A percentile compares a stretch with the other conserved stretches of the same genome.
phyloP scores from a whole-genome alignment of 768 basidiomycete species.

The Boletales sp. region DNA sequence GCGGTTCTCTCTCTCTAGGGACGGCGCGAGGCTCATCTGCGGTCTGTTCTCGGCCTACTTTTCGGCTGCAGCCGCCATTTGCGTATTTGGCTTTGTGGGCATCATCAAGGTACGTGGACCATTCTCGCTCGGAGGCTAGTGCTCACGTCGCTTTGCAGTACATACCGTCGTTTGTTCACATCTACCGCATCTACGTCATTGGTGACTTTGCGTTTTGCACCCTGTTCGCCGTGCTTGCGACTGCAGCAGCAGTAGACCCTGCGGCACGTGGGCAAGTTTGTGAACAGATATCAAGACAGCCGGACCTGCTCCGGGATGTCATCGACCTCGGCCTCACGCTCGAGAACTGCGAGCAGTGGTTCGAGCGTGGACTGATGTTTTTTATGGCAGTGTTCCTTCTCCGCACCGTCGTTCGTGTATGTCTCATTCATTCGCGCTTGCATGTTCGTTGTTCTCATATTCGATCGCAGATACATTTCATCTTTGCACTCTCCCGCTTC shows the following conservation, averaged over 20 bases:
- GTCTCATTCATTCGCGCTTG: slow-evolving; percentile 22
- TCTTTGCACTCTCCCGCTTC: slow-evolving; percentile 66
- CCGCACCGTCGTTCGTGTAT: slow-evolving; percentile 62
- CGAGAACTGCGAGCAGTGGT: slow-evolving; percentile 80
- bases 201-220: slow-evolving; percentile 74
- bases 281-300: slow-evolving; percentile 71
- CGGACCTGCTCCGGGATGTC: slow-evolving; percentile 69
- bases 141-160: slow-evolving; percentile 37
- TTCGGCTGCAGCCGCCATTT: slow-evolving; percentile 59
- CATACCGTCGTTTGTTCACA: slow-evolving; percentile 62
- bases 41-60: slow-evolving; percentile 66
- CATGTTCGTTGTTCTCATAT: neutral
- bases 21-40: slow-evolving; percentile 50
- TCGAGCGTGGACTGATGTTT: slow-evolving; percentile 61
- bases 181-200: slow-evolving; percentile 80
- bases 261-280: slow-evolving; percentile 59
- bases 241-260: slow-evolving; percentile 56
- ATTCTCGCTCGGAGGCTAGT: slow-evolving; percentile 2
- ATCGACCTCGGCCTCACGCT: slow-evolving; percentile 68
- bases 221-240: slow-evolving; percentile 51
- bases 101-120: slow-evolving; percentile 52
- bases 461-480: slow-evolving; percentile 61
- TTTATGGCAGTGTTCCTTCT: slow-evolving; percentile 57
- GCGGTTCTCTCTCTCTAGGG: slow-evolving; percentile 36
- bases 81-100: slow-evolving; percentile 63